Conservation (phyloP, 768 basidiomycete genomes). For the Amanita pallidorosea region DNA sequence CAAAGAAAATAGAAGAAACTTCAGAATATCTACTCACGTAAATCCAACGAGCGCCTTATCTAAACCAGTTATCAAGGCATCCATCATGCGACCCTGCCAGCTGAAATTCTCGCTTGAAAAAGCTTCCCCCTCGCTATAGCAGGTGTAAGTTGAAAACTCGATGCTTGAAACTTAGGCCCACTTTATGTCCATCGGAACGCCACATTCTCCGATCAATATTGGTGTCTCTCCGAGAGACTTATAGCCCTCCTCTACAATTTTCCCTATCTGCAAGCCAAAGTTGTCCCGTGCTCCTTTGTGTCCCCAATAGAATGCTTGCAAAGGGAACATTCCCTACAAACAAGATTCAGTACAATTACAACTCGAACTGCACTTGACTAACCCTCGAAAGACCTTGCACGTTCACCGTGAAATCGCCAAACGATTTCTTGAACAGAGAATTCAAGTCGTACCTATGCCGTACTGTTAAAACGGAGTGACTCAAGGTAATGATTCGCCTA, state of each 20-base stretch:
- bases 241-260: slow-evolving; percentile 62
- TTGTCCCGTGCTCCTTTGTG: slow-evolving; percentile 73
- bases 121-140: slow-evolving; percentile 52
- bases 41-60: slow-evolving; percentile 73
- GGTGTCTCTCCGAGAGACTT: slow-evolving; percentile 70
- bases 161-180: slow-evolving; percentile 26
- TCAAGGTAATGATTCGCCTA: slow-evolving; percentile 3
- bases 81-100: slow-evolving; percentile 91
- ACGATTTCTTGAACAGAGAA: slow-evolving; percentile 74
- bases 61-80: slow-evolving; percentile 76
- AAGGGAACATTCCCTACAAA: slow-evolving; percentile 72
- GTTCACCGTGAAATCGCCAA: slow-evolving; percentile 81
- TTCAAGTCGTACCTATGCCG: slow-evolving; percentile 80
- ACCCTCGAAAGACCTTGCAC: slow-evolving; percentile 89
- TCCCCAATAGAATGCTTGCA: slow-evolving; percentile 82
- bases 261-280: slow-evolving; percentile 71
- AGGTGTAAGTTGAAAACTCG: background rate
- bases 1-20: background rate
- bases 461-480: background rate
- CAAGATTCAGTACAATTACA: background rate
- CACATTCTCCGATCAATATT: slow-evolving; percentile 85
- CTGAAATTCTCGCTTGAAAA: slow-evolving; percentile 63
- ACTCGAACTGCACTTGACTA: slow-evolving; percentile 11
- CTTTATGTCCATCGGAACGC: slow-evolving; percentile 98
- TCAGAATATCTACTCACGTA: slow-evolving; percentile 46